phyloP scores from a whole-genome alignment of 78 protist species.

The Chrysochromulina parva region DNA sequence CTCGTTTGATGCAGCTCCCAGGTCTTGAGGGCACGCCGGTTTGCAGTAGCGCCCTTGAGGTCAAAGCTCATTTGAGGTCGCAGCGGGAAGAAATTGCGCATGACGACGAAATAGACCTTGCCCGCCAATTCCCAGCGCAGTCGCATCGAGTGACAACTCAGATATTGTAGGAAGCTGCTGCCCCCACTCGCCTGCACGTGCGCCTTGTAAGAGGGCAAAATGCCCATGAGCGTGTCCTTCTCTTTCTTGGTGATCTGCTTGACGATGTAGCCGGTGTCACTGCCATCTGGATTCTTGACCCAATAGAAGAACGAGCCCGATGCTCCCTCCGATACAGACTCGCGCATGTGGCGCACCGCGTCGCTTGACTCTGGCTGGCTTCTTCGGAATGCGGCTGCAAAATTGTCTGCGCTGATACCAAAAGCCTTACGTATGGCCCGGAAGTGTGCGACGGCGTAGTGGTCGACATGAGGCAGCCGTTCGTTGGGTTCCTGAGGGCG shows the following conservation, averaged over 20 bases:
- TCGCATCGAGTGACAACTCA: background rate
- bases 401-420: background rate
- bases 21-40: background rate
- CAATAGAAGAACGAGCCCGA: constrained; percentile 13
- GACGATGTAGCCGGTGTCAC: constrained; percentile 7
- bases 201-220: background rate
- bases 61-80: background rate
- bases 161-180: background rate
- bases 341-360: background rate
- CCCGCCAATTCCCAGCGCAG: background rate
- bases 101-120: constrained; percentile 8
- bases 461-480: background rate
- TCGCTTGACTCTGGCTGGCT: background rate
- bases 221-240: constrained; percentile 4
- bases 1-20: background rate
- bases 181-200: background rate
- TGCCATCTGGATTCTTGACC: background rate
- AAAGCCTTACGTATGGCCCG: background rate
- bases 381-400: background rate
- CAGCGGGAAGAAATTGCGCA: background rate
- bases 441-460: constrained; percentile 5
- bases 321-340: background rate
- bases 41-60: constrained; percentile 17
- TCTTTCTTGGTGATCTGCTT: background rate
- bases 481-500: too few species aligned